phyloP scores from a whole-genome alignment of 345 rosid genomes.

The Eucalyptus coolabah region DNA sequence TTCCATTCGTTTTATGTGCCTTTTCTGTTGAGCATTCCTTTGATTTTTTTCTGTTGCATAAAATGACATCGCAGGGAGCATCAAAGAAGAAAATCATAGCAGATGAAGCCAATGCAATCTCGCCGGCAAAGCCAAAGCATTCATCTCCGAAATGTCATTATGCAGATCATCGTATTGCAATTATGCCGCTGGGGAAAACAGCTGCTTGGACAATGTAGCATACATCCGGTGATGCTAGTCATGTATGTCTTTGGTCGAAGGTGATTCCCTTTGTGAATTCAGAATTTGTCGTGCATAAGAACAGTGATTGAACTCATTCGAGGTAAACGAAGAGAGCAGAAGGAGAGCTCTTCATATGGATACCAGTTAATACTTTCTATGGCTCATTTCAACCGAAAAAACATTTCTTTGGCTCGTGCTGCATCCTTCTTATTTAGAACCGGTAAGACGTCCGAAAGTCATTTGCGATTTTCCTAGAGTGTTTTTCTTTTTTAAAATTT shows the following conservation, averaged over 20 bases:
- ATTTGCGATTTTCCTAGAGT: background rate
- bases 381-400: background rate
- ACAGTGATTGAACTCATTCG: background rate
- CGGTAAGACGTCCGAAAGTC: background rate
- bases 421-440: background rate
- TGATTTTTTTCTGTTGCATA: background rate
- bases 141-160: background rate
- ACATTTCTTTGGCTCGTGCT: background rate
- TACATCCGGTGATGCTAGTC: background rate
- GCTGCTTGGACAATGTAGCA: background rate
- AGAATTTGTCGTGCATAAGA: background rate
- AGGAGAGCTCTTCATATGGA: background rate
- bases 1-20: background rate
- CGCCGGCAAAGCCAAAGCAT: slow-evolving; percentile 7
- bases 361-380: background rate
- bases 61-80: slow-evolving; percentile 48
- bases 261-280: background rate
- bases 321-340: background rate
- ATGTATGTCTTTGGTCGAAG: background rate
- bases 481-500: background rate
- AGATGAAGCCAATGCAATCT: slow-evolving; percentile 62
- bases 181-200: background rate
- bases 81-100: slow-evolving; percentile 70
- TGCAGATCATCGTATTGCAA: background rate
- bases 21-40: background rate